Conservation (phyloP, 179 eudicot species). For the Vitellaria paradoxa region DNA sequence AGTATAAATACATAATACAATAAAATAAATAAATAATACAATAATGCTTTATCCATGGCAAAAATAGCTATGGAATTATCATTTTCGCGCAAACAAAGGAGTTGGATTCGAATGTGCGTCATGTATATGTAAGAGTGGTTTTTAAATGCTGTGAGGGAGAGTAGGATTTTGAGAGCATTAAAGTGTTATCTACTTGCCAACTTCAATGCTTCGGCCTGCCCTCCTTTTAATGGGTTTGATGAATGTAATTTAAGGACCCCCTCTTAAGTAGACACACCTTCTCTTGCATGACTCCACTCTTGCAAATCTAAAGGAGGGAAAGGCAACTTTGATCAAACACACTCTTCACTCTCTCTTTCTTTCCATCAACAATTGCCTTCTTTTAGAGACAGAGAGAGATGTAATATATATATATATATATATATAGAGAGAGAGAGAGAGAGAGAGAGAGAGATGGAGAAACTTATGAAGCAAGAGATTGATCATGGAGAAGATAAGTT, state of each 20-base stretch:
- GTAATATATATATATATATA: background rate
- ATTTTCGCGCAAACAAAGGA: too few relatives aligned
- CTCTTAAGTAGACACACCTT: slow-evolving; percentile 14
- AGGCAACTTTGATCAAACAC: background rate
- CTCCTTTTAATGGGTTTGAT: background rate
- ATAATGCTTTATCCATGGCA: too few relatives aligned
- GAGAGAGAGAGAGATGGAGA: background rate
- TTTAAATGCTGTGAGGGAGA: slow-evolving; percentile 19
- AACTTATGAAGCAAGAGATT: background rate
- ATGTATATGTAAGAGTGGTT: background rate
- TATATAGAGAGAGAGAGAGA: background rate
- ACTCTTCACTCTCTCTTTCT: background rate
- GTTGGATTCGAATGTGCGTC: too few relatives aligned
- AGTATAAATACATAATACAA: too few relatives aligned
- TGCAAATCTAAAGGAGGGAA: background rate
- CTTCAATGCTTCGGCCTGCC: slow-evolving; percentile 25
- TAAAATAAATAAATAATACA: too few relatives aligned
- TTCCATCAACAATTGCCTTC: background rate
- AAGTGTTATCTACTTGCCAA: slow-evolving; percentile 20
- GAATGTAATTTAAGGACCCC: background rate
- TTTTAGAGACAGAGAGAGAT: too few relatives aligned
- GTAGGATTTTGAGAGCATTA: slow-evolving; percentile 20
- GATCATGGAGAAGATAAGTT: background rate
- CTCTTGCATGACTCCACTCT: slow-evolving; percentile 16
- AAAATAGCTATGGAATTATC: too few relatives aligned